These are phyloP conservation scores for Ogataea corticis DNA, from an alignment of 805 yeast genomes.

Conservation along the genomic window DNA sequence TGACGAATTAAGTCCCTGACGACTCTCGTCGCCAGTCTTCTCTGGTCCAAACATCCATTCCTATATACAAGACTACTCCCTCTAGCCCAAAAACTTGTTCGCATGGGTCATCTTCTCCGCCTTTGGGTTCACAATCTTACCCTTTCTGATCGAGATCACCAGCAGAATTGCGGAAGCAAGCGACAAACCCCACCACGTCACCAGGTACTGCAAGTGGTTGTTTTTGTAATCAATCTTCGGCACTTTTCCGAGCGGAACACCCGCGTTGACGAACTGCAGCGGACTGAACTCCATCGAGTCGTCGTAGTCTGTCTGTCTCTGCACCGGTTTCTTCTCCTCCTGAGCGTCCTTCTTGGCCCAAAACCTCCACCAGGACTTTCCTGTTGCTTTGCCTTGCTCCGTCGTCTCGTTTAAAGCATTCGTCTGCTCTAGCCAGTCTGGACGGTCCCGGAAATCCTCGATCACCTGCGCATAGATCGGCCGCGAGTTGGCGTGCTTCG, in stretches of 20 bases:
- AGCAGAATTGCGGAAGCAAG: conserved; percentile 71
- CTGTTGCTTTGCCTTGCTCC: not conserved
- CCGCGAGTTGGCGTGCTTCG: conserved; percentile 59
- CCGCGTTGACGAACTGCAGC: conserved; percentile 68
- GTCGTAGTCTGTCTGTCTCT: conserved; percentile 16
- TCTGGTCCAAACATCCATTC: too few species aligned
- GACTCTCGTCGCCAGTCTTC: too few species aligned
- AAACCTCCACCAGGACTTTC: conserved; percentile 32
- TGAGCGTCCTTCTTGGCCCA: conserved; percentile 21
- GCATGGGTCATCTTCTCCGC: conserved; percentile 51
- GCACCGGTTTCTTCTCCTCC: not conserved
- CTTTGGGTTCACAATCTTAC: conserved; percentile 38
- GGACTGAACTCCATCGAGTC: conserved; percentile 46
- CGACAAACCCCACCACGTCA: conserved; percentile 93
- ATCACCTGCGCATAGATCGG: conserved; percentile 79
- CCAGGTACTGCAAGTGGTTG: conserved; percentile 86
- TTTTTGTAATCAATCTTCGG: conserved; percentile 84
- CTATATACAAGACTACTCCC: too few species aligned
- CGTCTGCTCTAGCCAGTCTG: conserved; percentile 39
- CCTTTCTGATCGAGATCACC: conserved; percentile 48
- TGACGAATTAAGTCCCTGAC: too few species aligned
- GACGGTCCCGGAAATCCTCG: conserved; percentile 64
- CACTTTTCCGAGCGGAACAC: conserved; percentile 85
- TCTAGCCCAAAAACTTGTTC: conserved; percentile 1
- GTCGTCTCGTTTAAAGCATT: conserved; percentile 1